Percentiles rank a stretch among this genome's conserved stretches.
These are phyloP conservation scores for Lyophyllum atratum DNA, from an alignment of 768 basidiomycete species.

Conservation along the genomic window DNA sequence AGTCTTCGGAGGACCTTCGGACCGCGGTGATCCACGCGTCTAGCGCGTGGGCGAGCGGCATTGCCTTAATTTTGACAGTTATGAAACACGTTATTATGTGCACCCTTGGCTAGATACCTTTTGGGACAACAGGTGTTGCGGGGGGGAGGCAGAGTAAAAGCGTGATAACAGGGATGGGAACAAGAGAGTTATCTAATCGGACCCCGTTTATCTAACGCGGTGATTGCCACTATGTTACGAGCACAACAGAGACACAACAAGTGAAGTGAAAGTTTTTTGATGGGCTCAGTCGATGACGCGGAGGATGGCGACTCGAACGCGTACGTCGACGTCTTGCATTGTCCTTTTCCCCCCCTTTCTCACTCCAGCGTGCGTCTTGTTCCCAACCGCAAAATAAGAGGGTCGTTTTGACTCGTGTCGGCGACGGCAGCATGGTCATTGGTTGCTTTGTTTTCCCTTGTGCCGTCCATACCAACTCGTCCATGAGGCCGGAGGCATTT, in stretches of 20 bases:
- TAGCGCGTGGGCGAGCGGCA: slow-evolving; percentile 11
- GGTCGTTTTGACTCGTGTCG: not conserved
- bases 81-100: slow-evolving; percentile 19
- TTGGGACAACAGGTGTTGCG: slow-evolving; percentile 6
- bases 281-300: not conserved
- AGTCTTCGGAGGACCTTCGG: slow-evolving; percentile 15
- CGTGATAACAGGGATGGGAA: slow-evolving; percentile 8
- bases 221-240: slow-evolving; percentile 19
- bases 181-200: slow-evolving; percentile 24
- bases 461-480: not conserved
- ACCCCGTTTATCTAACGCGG: not conserved
- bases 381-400: not conserved
- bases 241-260: no score
- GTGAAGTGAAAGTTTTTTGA: not conserved
- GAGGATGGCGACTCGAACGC: not conserved
- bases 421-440: not conserved
- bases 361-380: no score
- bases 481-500: not conserved
- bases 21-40: slow-evolving; percentile 23
- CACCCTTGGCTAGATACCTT: not conserved
- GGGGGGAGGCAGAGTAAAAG: slow-evolving; percentile 8
- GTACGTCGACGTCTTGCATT: not conserved
- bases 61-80: slow-evolving; percentile 13
- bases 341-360: not conserved
- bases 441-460: not conserved